Conservation (phyloP, 78 protist genomes). For the Trichosphaerium sp. region DNA sequence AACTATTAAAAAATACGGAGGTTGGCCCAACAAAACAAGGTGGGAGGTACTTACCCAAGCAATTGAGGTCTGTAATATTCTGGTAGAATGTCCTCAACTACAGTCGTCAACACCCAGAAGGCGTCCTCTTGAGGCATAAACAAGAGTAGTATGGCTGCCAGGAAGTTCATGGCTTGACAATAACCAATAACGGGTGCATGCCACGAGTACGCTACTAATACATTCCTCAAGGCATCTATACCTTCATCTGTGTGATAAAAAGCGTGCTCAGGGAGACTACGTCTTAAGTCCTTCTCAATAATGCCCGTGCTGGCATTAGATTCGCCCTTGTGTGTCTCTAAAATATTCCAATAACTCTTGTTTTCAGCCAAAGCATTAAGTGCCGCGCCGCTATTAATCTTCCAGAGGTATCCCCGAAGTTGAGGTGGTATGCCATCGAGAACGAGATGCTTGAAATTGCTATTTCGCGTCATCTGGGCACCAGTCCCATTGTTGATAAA, state of each 20-base stretch:
- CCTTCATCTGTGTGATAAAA: conserved; percentile 39
- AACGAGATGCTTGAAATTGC: conserved; percentile 13
- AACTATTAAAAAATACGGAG: no score
- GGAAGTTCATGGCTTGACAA: conserved; percentile 50
- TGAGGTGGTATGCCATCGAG: conserved; percentile 16
- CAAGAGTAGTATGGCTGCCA: conserved; percentile 25
- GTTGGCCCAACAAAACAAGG: no score
- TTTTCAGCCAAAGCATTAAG: conserved; percentile 16
- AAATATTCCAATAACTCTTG: conserved; percentile 1
- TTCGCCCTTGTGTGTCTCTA: conserved; percentile 4
- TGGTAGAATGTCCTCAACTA: conserved; percentile 33
- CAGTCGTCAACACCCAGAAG: conserved; percentile 24
- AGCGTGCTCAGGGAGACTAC: conserved; percentile 64
- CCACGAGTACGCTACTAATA: conserved; percentile 38
- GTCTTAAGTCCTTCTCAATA: conserved; percentile 19
- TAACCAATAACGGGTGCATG: conserved; percentile 45
- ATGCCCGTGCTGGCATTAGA: conserved; percentile 5
- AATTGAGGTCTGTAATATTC: conserved; percentile 34
- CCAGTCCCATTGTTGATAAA: no score
- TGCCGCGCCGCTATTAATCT: conserved; percentile 14
- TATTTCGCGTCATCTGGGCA: no score
- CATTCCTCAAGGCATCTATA: conserved; percentile 28
- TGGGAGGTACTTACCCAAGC: conserved; percentile 18
- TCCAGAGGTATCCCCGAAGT: conserved; percentile 19
- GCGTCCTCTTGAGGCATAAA: conserved; percentile 28